Percentiles rank a stretch among this genome's conserved stretches.
Conservation (phyloP, 2,329 filamentous ascomycete species). For the Aspergillus texensis region DNA sequence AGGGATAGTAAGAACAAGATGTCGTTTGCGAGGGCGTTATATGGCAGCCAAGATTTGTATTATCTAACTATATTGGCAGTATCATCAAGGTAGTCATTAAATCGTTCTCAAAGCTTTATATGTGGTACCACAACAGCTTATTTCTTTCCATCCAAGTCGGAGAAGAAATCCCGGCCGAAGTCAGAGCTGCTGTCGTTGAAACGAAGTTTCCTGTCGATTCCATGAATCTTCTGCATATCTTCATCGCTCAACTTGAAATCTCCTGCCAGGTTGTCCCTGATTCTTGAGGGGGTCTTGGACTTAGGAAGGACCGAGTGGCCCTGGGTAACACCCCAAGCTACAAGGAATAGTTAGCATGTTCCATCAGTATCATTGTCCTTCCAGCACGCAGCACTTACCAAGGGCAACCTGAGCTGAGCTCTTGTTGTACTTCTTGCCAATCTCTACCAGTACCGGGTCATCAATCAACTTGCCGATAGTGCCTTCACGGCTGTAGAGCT, state of each 20-base stretch:
- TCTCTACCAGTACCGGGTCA: constrained; percentile 51
- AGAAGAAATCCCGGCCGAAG: constrained; percentile 63
- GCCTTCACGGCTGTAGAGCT: constrained; percentile 49
- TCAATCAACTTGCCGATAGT: constrained; percentile 55
- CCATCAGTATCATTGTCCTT: neutral
- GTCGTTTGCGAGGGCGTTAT: neutral
- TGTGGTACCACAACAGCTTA: neutral
- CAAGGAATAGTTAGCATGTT: constrained; percentile 5
- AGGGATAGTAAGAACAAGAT: neutral
- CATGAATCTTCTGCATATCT: constrained; percentile 60
- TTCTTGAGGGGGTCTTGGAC: constrained; percentile 49
- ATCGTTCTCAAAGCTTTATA: neutral
- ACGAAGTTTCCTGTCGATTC: constrained; percentile 62
- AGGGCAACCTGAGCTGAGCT: constrained; percentile 55
- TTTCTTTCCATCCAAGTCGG: constrained; percentile 59
- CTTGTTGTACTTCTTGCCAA: constrained; percentile 58
- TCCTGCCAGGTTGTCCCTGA: constrained; percentile 47
- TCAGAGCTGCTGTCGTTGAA: constrained; percentile 62
- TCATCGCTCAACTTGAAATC: constrained; percentile 62
- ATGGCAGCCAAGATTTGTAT: neutral
- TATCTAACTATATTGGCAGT: neutral
- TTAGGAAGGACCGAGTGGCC: constrained; percentile 58
- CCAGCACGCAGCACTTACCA: constrained; percentile 29
- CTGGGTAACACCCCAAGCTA: constrained; percentile 57
- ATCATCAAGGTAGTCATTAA: neutral